Evolutionary conservation across 1,284 basidiomycete species (phyloP), one percentile per base, ranked within the genome.

Genomic region (Naganishia cerealis): DNA sequence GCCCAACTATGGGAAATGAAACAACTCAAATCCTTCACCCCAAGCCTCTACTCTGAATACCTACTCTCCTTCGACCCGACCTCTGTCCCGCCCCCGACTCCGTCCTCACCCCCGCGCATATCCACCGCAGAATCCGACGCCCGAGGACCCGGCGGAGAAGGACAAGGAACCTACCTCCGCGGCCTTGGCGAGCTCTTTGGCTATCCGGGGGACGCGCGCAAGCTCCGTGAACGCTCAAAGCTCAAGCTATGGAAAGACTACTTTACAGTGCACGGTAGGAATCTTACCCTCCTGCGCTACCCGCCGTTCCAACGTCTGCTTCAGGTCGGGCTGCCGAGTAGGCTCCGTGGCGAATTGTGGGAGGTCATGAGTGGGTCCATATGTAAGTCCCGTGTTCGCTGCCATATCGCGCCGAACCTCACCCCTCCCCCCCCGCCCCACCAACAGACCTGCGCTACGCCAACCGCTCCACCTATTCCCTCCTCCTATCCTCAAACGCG

Each of bases 341-440:
- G 92, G 26, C 85, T 99, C 12, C 88, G 96, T 46, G 96, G 96
- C 16, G 96, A 99, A 80, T 90, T 99, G 81, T 99, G 96, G 96
- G 96, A 99, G 81, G 90, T 94, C 1, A 86, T 97, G 36, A 95
- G 93, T 8, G 96, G 96, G 0, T 96, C 94, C 0, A 85, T 98
- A 68, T 94, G 79, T 80, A 50, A 38, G 78, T 76, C 21, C 68
- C 58, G 74, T 26, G 10, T 16, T 8, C 40, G 21, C 21, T 55
- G 7, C n/a, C 21, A 7, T 46, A n/a, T 15, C n/a, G 18, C 18
- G 33, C n/a, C 38, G 8, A 42, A 33, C 29, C 36, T 57, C 16
- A n/a, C 33, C 18, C 26, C 16, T 3, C 18, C 52, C 58, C 52
- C 57, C 38, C 16, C 21, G 24, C 43, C 1, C 2, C 36, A 16